Evolutionary conservation across 2,329 filamentous ascomycete genomes (phyloP).

Genomic region (Neopestalotiopsis rosae): DNA sequence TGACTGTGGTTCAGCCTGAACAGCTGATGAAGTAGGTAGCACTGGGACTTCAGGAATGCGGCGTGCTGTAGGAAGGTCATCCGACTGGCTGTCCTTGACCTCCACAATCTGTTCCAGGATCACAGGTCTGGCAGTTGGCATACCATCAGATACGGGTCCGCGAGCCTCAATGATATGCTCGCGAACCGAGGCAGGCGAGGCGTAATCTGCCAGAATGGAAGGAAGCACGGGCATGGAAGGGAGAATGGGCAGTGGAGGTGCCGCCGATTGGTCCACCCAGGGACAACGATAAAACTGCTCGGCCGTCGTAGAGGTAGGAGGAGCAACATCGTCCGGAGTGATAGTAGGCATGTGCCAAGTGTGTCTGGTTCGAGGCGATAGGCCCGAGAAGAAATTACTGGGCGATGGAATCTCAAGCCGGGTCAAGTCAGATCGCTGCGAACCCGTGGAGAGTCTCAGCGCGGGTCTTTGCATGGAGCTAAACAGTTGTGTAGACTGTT

Average conservation of each 20-base stretch:
- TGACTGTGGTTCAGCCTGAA: constrained; percentile 42
- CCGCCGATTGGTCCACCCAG: constrained; percentile 61
- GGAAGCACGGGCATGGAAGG: constrained; percentile 27
- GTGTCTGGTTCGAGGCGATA: constrained; percentile 75
- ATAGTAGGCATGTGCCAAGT: constrained; percentile 76
- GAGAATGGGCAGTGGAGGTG: constrained; percentile 39
- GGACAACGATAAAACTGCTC: constrained; percentile 89
- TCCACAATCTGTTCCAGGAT: constrained; percentile 46
- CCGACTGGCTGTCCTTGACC: constrained; percentile 32
- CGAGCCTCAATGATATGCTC: constrained; percentile 15
- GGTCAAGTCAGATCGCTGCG: constrained; percentile 72
- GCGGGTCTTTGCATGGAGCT: constrained; percentile 45
- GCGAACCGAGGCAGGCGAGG: constrained; percentile 70
- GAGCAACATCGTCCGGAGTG: constrained; percentile 58
- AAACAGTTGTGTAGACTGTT: constrained; percentile 56
- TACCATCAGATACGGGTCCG: constrained; percentile 62
- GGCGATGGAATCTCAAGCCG: constrained; percentile 89
- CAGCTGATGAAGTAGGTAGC: constrained; percentile 37
- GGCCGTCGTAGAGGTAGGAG: constrained; percentile 87
- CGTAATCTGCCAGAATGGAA: constrained; percentile 51
- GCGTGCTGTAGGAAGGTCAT: constrained; percentile 35
- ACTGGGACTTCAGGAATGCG: constrained; percentile 31
- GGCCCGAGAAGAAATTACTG: constrained; percentile 86
- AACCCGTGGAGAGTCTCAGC: constrained; percentile 49
- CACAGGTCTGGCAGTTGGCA: constrained; percentile 68